These are phyloP conservation scores for Mortierella sp. DNA, from an alignment of 371 early-diverging fungal genomes.

Conservation along the genomic window DNA sequence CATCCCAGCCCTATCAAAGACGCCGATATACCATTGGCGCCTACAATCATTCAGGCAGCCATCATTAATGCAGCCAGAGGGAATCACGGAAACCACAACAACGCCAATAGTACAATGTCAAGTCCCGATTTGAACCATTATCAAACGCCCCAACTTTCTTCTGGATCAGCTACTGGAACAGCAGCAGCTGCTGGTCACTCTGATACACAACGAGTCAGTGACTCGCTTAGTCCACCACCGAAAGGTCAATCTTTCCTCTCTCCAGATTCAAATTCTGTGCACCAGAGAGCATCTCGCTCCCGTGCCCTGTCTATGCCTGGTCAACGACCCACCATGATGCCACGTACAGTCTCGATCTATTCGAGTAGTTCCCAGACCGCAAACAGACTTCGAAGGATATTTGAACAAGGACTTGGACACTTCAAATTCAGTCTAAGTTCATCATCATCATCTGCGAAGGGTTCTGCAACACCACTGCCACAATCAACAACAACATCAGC, in stretches of 20 bases:
- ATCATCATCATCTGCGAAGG: neutral
- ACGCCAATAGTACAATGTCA: slow-evolving; percentile 29
- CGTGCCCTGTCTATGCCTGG: slow-evolving; percentile 51
- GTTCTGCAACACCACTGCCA: neutral
- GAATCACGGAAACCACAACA: neutral
- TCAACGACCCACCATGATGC: slow-evolving; percentile 45
- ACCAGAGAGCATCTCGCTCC: slow-evolving; percentile 16
- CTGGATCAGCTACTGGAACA: neutral
- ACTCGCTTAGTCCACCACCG: neutral
- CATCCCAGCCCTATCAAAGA: neutral
- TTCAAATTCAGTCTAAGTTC: slow-evolving; percentile 27
- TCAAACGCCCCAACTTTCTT: slow-evolving; percentile 5
- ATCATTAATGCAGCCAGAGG: slow-evolving; percentile 52
- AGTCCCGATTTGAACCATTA: slow-evolving; percentile 44
- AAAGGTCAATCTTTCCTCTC: slow-evolving; percentile 14
- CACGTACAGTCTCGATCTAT: slow-evolving; percentile 53
- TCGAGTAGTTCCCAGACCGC: slow-evolving; percentile 55
- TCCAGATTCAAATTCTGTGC: slow-evolving; percentile 7
- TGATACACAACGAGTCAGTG: neutral
- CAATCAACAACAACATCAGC: neutral
- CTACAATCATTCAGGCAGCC: slow-evolving; percentile 49
- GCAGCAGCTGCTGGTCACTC: neutral
- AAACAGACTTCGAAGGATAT: slow-evolving; percentile 33
- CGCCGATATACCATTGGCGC: slow-evolving; percentile 28
- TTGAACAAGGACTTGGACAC: slow-evolving; percentile 50